These are phyloP conservation scores for Thalassiosira hispida DNA, from an alignment of 352 stramenopile genomes.

Conservation along the genomic window DNA sequence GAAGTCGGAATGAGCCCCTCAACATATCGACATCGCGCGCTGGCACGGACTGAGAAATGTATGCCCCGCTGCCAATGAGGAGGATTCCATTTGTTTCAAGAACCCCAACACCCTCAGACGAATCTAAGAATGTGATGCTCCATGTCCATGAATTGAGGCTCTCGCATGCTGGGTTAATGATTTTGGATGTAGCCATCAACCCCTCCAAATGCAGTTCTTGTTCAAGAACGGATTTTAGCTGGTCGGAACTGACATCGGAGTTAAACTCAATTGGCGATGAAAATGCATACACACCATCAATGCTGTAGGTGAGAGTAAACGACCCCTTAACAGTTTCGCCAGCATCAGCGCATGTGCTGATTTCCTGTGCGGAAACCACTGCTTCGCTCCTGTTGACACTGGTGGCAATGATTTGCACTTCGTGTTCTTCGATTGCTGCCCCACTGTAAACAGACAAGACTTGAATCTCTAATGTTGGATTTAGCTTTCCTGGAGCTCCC, in stretches of 20 bases:
- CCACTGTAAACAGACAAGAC: slow-evolving; percentile 66
- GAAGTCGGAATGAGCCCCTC: slow-evolving; percentile 42
- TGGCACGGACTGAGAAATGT: slow-evolving; percentile 37
- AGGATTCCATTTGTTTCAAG: slow-evolving; percentile 52
- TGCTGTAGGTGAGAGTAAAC: slow-evolving; percentile 56
- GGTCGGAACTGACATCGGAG: slow-evolving; percentile 49
- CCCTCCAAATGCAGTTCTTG: slow-evolving; percentile 50
- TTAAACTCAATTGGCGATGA: slow-evolving; percentile 55
- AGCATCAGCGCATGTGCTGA: slow-evolving; percentile 57
- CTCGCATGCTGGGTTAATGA: slow-evolving; percentile 71
- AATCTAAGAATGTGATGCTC: slow-evolving; percentile 82
- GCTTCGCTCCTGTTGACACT: slow-evolving; percentile 47
- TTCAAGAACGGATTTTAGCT: slow-evolving; percentile 52
- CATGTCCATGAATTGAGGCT: slow-evolving; percentile 80
- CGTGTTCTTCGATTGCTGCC: slow-evolving; percentile 42
- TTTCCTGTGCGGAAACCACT: slow-evolving; percentile 54
- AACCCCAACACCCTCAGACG: slow-evolving; percentile 36
- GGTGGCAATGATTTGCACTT: slow-evolving; percentile 72
- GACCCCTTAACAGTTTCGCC: slow-evolving; percentile 55
- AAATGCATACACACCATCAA: slow-evolving; percentile 48
- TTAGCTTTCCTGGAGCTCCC: slow-evolving; percentile 62
- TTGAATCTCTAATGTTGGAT: slow-evolving; percentile 62
- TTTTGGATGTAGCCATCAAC: slow-evolving; percentile 51
- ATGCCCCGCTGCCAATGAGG: slow-evolving; percentile 47
- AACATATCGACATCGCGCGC: slow-evolving; percentile 56